phyloP scores from a whole-genome alignment of 371 early-diverging fungal genomes.

The Conidiobolus incongruus region DNA sequence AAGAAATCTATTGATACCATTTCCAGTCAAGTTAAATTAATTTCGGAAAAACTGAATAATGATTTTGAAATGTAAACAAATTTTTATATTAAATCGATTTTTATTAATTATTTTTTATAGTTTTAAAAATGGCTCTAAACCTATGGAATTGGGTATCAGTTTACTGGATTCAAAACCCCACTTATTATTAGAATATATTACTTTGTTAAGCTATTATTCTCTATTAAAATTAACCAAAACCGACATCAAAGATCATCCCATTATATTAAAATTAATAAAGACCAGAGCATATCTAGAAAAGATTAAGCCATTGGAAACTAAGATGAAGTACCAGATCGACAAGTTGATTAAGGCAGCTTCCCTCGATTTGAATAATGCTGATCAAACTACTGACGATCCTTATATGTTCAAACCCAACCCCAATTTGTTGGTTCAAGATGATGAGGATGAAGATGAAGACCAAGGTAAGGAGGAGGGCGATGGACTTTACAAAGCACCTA shows the following conservation, averaged over 20 bases:
- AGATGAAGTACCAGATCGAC: conserved; percentile 90
- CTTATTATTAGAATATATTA: conserved; percentile 64
- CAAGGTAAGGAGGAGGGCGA: no score
- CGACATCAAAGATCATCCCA: conserved; percentile 31
- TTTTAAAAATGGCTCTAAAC: no score
- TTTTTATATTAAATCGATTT: no score
- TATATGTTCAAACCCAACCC: conserved; percentile 78
- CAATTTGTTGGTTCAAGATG: conserved; percentile 25
- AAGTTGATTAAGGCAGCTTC: conserved; percentile 69
- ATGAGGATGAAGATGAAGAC: conserved; percentile 7
- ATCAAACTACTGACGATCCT: conserved; percentile 26
- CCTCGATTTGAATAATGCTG: no score
- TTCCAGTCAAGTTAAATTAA: no score
- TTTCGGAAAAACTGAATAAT: no score
- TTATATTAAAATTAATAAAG: conserved; percentile 46
- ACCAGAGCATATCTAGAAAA: conserved; percentile 68
- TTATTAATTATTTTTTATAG: no score
- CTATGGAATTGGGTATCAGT: no score
- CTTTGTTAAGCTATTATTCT: conserved; percentile 43
- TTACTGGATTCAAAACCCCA: no score
- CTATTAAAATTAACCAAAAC: conserved; percentile 56
- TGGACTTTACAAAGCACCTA: conserved; percentile 77
- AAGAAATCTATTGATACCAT: no score
- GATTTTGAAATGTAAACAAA: no score
- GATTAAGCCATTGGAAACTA: conserved; percentile 79